phyloP scores from a whole-genome alignment of 73 alveolate genomes.

The Uronychia binucleata region DNA sequence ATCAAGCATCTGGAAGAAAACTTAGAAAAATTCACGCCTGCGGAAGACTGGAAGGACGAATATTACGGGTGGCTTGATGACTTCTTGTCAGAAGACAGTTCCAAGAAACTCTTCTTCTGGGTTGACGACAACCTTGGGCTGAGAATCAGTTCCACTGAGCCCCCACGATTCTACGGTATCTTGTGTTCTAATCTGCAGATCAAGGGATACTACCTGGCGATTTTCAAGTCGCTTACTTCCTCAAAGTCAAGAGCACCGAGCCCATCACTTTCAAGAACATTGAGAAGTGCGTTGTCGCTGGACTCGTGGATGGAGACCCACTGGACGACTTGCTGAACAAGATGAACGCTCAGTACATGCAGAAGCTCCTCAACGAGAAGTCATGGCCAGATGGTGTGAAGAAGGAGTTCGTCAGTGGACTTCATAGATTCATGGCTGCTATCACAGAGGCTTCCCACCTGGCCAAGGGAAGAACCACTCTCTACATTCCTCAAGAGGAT shows the following conservation, averaged over 20 bases:
- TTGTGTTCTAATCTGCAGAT: neutral
- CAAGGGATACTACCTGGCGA: neutral
- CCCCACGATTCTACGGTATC: conserved; percentile 65
- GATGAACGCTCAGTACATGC: conserved; percentile 88
- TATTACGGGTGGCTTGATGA: conserved; percentile 51
- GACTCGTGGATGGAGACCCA: conserved; percentile 89
- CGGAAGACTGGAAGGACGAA: conserved; percentile 62
- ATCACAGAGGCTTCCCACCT: conserved; percentile 93
- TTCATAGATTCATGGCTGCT: conserved; percentile 97
- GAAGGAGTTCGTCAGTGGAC: conserved; percentile 96
- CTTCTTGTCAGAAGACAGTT: conserved; percentile 26
- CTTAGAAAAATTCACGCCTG: conserved; percentile 54
- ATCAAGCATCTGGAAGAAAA: conserved; percentile 50
- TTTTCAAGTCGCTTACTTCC: conserved; percentile 74
- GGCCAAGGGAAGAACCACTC: conserved; percentile 91
- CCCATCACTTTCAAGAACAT: conserved; percentile 82
- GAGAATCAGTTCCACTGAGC: conserved; percentile 47
- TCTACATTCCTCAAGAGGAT: conserved; percentile 98
- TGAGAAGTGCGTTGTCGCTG: conserved; percentile 81
- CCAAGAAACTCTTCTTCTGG: conserved; percentile 57
- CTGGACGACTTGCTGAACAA: conserved; percentile 89
- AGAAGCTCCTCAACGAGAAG: conserved; percentile 82
- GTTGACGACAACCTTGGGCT: conserved; percentile 58
- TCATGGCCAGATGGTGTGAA: conserved; percentile 99
- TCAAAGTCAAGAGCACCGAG: conserved; percentile 79